A percentile compares a stretch with the other conserved stretches of the same genome.
These are phyloP conservation scores for Deinandra increscens DNA, from an alignment of 129 eudicot species.

Conservation along the genomic window DNA sequence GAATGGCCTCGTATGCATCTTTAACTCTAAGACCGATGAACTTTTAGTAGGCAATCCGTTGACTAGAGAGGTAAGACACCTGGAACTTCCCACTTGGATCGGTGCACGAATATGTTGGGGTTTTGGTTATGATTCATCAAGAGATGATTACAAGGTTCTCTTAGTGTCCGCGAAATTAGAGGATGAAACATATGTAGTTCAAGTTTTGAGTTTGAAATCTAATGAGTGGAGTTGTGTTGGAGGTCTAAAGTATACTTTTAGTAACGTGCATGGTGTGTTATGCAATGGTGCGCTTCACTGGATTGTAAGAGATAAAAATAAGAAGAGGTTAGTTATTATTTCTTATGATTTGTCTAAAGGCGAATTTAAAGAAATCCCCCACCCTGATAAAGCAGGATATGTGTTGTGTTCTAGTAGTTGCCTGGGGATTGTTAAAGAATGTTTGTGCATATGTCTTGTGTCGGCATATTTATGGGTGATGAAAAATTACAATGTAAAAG, in stretches of 20 bases:
- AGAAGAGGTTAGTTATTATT: not conserved
- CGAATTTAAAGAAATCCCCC: slow-evolving; percentile 1
- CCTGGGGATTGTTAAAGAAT: not conserved
- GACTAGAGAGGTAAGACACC: not conserved
- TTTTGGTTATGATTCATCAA: slow-evolving; percentile 1
- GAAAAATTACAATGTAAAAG: no score
- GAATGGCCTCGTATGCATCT: not conserved
- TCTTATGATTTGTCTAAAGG: not conserved
- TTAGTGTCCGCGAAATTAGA: not conserved
- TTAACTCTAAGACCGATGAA: no score
- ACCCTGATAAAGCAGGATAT: not conserved
- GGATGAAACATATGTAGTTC: not conserved
- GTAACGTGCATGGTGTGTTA: not conserved
- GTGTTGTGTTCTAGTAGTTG: not conserved
- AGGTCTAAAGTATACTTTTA: not conserved
- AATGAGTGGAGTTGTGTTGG: not conserved
- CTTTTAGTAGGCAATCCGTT: slow-evolving; percentile 1
- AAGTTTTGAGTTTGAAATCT: slow-evolving; percentile 6
- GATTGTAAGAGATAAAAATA: not conserved
- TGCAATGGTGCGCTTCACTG: not conserved
- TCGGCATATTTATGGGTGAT: no score
- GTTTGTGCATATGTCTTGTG: no score
- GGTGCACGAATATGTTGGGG: not conserved
- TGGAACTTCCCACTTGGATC: not conserved
- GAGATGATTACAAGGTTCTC: not conserved